Base-by-base conservation (phyloP, 371 early-diverging fungal genomes). In the Basidiobolus meristosporus region DNA sequence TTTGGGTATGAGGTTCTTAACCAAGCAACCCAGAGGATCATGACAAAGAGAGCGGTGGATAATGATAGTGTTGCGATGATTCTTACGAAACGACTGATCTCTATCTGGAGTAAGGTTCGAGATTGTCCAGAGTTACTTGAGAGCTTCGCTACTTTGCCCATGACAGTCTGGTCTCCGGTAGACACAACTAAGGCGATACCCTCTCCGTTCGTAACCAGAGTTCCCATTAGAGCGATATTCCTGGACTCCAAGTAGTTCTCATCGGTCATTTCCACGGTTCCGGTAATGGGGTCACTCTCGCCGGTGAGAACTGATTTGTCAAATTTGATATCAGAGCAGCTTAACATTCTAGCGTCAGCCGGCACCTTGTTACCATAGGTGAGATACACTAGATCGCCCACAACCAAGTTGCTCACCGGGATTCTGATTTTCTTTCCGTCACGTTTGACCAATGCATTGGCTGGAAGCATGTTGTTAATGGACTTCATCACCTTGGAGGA, bases 231-330 rank as follows among this genome's bases (percentile, higher is more conserved):
- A 14, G 76, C 79, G 23, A 80, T 47, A 46, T 80, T 26, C 26
- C 9, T 26, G 3, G 26, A 26, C 26, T 26, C 26, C 3, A 26
- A 9, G 26, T 26, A 26, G 77, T 65, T 68, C 2, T 62, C 57
- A 48, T 75, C 68, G 0, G 74, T 73, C n/a, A 49, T 36, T 5
- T 59, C 57, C 2, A 64, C 59, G 16, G 56, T 51, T 31, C 63
- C 72, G 38, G 56, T 52, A 26, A 80, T 59, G 17, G 70, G 61
- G 15, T 72, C 67, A n/a, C 60, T 48, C 47, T 81, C 78, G 32
- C 81, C 82, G 9, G 79, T 80, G 22, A 80, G 47, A 10, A 76
- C 47, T 10, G 75, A 65, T 3, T 73, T 68, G 43, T 83, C 81
- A 48, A 82, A 71, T 31, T 63, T 60, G 19, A 73, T 42, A 39